phyloP scores from a whole-genome alignment of 1,284 basidiomycete species.

The Melampsora larici-populina region DNA sequence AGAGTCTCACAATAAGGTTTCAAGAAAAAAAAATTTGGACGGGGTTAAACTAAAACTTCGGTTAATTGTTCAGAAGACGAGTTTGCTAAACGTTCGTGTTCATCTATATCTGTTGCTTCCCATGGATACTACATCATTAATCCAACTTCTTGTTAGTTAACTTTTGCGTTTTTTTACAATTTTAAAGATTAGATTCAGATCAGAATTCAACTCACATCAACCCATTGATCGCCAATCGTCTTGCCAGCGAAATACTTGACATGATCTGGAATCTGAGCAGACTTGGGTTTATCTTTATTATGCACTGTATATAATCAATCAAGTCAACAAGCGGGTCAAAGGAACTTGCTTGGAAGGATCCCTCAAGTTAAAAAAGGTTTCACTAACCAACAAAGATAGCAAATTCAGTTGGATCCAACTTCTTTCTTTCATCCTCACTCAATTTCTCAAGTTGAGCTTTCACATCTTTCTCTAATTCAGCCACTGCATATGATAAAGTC shows the following conservation, averaged over 20 bases:
- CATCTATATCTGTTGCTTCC: constrained; percentile 42
- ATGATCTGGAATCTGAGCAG: constrained; percentile 66
- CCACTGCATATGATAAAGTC: constrained; percentile 69
- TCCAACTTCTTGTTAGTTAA: not conserved
- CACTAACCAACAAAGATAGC: constrained; percentile 69
- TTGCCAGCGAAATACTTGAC: constrained; percentile 60
- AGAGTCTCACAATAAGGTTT: no score
- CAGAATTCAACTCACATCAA: constrained; percentile 15
- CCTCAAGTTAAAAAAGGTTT: not conserved
- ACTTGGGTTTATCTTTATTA: constrained; percentile 84
- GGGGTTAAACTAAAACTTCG: not conserved
- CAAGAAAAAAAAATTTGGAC: no score
- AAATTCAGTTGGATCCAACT: constrained; percentile 63
- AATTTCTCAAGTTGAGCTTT: constrained; percentile 55
- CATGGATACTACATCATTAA: constrained; percentile 43
- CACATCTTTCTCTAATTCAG: constrained; percentile 81
- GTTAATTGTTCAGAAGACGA: not conserved
- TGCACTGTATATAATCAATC: constrained; percentile 61
- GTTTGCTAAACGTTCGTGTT: constrained; percentile 24
- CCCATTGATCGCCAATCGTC: constrained; percentile 39
- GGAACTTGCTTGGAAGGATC: no score
- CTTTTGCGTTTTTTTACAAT: no score
- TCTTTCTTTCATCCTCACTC: constrained; percentile 59
- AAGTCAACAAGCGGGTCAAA: not conserved
- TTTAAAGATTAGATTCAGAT: no score